Percentiles rank a stretch among this genome's conserved stretches.
These are phyloP conservation scores for Blastobotrys mokoenaii DNA, from an alignment of 805 yeast genomes.

Conservation along the genomic window DNA sequence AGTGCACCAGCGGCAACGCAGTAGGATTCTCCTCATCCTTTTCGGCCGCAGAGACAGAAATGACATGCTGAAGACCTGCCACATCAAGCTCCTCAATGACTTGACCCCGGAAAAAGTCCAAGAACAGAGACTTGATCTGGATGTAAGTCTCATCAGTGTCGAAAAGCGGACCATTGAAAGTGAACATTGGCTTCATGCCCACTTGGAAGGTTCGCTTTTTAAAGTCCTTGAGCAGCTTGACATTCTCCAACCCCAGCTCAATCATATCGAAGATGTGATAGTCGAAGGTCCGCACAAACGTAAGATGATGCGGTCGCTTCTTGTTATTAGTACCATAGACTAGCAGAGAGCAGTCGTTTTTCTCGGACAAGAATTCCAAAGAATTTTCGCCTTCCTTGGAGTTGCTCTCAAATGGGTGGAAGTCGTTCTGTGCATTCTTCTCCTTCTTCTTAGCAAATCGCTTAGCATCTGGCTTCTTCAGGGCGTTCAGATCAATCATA, in stretches of 20 bases:
- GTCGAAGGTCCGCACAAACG: slow-evolving; percentile 84
- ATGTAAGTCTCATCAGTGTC: slow-evolving; percentile 80
- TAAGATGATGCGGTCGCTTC: slow-evolving; percentile 86
- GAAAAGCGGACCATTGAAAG: slow-evolving; percentile 86
- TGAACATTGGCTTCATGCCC: slow-evolving; percentile 90
- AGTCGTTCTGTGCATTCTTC: slow-evolving; percentile 41
- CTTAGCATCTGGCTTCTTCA: slow-evolving; percentile 85
- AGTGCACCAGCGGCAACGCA: slow-evolving; percentile 65
- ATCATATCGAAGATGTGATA: slow-evolving; percentile 89
- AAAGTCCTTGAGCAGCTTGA: slow-evolving; percentile 72
- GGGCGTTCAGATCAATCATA: slow-evolving; percentile 77
- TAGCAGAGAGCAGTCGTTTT: slow-evolving; percentile 82
- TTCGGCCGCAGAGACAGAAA: slow-evolving; percentile 70
- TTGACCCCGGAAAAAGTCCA: slow-evolving; percentile 85
- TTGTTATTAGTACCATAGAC: slow-evolving; percentile 76
- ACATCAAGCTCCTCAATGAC: slow-evolving; percentile 78
- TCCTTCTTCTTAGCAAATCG: slow-evolving; percentile 65
- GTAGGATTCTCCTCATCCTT: slow-evolving; percentile 51
- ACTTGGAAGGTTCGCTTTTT: slow-evolving; percentile 69
- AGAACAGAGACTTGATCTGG: slow-evolving; percentile 78
- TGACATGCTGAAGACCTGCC: slow-evolving; percentile 88
- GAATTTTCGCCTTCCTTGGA: slow-evolving; percentile 29
- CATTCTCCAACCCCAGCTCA: slow-evolving; percentile 66
- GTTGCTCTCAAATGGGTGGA: slow-evolving; percentile 89
- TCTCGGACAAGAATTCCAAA: slow-evolving; percentile 88